Base-by-base conservation (phyloP, 345 rosid genomes). In the Arabidopsis arenosa region DNA sequence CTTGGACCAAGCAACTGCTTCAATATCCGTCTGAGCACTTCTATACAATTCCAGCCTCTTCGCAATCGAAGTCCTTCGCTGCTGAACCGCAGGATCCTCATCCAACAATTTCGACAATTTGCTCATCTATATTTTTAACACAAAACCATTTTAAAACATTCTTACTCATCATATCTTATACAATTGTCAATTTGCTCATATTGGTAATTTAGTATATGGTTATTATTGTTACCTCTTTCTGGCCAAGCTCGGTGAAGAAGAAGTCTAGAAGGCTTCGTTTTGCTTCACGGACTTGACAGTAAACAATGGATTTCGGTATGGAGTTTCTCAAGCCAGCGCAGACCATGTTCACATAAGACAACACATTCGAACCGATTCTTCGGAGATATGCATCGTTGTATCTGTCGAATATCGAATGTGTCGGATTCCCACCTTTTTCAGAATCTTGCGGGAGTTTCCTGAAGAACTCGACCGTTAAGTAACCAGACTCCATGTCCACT, bases 361-460 rank as follows among this genome's bases (percentile, higher is more conserved):
- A 78, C 39, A 92, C 96, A 21, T 85, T 94, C 23, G 85, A 85
- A 87, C 97, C 97, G 17, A 94, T 75, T 72, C 96, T 83, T 51
- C 95, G 84, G 47, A 94, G 96, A 66, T 94, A 94, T 9, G 96
- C 75, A 67, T 94, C 98, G 37, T 87, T 90, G 74, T 92, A 94
- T 83, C 98, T 78, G 70, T 94, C 95, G 49, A 89, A 94, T 18
- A 92, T 82, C 9, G 97, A 94, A 78, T 90, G 98, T 2, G 96
- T 85, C 6, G 98, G 97, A 77, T 92, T 90, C 77, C 98, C 98
- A 9, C 98, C 97, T 85, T 94, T 94, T 80, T 94, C 98, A 43
- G 83, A 74, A 79, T 94, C 97, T 75, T 92, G 97, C 62, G 97
- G 98, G 81, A 94, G 98, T 82, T 92, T 94, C 68, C 96, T 84